phyloP scores from a whole-genome alignment of 768 basidiomycete genomes.

The Boletus sensibilis region DNA sequence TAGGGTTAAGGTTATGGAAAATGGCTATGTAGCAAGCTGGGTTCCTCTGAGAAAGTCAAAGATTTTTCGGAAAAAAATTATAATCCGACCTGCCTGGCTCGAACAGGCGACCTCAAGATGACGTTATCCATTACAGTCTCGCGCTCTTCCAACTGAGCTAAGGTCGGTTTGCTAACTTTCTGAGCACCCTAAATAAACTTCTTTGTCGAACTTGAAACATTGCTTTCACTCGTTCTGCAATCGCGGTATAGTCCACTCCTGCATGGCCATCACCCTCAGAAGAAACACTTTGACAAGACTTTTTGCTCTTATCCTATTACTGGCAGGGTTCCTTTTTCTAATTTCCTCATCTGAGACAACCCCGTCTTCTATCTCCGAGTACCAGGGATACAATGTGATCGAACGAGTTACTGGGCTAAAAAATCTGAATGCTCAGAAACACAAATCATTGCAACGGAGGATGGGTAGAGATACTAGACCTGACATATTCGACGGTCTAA shows the following conservation, averaged over 20 bases:
- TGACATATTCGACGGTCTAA: constrained; percentile 75
- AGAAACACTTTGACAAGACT: constrained; percentile 28
- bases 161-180: constrained; percentile 13
- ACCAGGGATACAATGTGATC: constrained; percentile 58
- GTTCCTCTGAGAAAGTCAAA: too few relatives aligned
- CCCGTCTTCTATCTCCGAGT: constrained; percentile 36
- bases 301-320: constrained; percentile 18
- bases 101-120: constrained; percentile 62
- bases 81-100: constrained; percentile 56
- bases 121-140: constrained; percentile 40
- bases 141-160: constrained; percentile 52
- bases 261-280: constrained; percentile 33
- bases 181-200: too few relatives aligned
- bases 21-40: too few relatives aligned
- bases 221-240: too few relatives aligned
- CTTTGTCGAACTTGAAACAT: background rate
- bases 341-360: constrained; percentile 17
- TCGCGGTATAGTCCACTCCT: background rate
- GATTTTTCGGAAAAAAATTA: background rate
- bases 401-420: constrained; percentile 64
- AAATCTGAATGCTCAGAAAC: constrained; percentile 82
- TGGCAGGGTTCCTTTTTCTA: constrained; percentile 23
- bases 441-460: constrained; percentile 84
- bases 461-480: constrained; percentile 83
- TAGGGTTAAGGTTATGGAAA: too few relatives aligned